Conservation (phyloP, 208 protist genomes). For the Trypanosoma grayi region DNA sequence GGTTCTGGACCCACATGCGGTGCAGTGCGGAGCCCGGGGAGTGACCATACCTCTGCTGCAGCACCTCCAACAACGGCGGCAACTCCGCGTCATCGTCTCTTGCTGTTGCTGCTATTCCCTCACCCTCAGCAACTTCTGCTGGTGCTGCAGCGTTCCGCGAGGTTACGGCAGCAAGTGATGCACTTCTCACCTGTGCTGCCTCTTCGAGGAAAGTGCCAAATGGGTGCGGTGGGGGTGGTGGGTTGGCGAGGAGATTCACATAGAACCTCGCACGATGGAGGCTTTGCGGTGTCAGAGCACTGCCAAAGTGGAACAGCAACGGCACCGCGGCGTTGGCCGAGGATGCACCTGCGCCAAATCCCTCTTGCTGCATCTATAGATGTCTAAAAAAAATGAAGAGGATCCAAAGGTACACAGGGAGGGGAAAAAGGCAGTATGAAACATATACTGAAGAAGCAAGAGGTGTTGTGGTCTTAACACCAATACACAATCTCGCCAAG, state of each 20-base stretch:
- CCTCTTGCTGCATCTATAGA: slow-evolving; percentile 5
- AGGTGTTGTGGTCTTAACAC: too few relatives aligned
- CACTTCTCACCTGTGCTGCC: slow-evolving; percentile 4
- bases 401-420: too few relatives aligned
- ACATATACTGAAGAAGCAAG: background rate
- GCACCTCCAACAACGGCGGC: slow-evolving; percentile 10
- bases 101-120: background rate
- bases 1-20: slow-evolving; percentile 42
- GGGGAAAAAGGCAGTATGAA: background rate
- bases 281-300: slow-evolving; percentile 30
- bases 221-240: slow-evolving; percentile 23
- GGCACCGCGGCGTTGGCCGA: background rate
- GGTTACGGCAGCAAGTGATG: background rate
- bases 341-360: background rate
- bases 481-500: too few relatives aligned
- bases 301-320: slow-evolving; percentile 23
- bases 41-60: slow-evolving; percentile 32
- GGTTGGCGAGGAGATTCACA: slow-evolving; percentile 30
- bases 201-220: slow-evolving; percentile 23
- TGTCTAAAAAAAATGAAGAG: slow-evolving; percentile 3
- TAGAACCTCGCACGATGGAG: slow-evolving; percentile 41
- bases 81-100: background rate
- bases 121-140: background rate
- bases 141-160: background rate
- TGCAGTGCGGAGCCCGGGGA: slow-evolving; percentile 39